Percentiles rank a stretch among this genome's conserved stretches.
These are phyloP conservation scores for Colletotrichum lindemuthianum DNA, from an alignment of 2,329 filamentous ascomycete species.

Conservation along the genomic window DNA sequence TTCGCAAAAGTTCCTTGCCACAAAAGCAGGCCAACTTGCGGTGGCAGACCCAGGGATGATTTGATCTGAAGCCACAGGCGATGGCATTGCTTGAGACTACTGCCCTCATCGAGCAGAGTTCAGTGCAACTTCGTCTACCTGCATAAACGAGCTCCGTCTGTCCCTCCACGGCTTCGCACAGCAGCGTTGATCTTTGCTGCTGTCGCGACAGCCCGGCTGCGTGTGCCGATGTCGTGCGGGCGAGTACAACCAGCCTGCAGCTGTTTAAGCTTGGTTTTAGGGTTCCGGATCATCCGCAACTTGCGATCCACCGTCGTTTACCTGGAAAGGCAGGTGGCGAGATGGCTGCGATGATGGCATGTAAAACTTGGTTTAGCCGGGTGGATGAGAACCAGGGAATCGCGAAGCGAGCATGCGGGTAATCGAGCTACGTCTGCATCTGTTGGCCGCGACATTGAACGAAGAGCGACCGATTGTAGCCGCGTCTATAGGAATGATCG, in stretches of 20 bases:
- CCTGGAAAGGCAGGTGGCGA: background rate
- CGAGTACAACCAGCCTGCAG: background rate
- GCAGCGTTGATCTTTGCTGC: background rate
- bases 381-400: no score
- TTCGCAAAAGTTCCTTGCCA: background rate
- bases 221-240: background rate
- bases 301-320: background rate
- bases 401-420: no score
- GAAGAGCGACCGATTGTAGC: no score
- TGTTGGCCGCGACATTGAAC: no score
- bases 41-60: background rate
- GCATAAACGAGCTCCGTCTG: background rate
- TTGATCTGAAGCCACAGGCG: background rate
- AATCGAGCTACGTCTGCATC: no score
- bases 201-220: background rate
- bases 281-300: background rate
- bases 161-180: background rate
- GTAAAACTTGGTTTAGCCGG: no score
- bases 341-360: no score
- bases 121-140: background rate
- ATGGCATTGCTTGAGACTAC: background rate
- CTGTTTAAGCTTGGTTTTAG: conserved; percentile 21
- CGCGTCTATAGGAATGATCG: no score
- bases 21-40: background rate
- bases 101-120: background rate